Evolutionary conservation across 257 asterid genomes (phyloP), one percentile per base, ranked within the genome.

Genomic region (Paraleonurus japonicus): DNA sequence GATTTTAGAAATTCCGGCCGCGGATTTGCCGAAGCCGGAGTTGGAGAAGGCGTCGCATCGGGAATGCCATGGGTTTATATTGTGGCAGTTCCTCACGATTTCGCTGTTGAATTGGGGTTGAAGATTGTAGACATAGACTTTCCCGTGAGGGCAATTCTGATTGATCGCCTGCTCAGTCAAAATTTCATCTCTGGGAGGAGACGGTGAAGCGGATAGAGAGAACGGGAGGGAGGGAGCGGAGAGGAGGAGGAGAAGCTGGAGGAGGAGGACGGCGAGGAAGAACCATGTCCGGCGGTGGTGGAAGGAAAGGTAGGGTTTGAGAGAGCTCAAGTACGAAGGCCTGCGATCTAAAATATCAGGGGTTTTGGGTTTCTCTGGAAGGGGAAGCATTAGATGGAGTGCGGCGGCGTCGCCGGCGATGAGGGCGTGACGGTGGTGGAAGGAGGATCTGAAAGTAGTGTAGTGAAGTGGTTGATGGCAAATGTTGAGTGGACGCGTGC

Each of bases 21-120:
- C 88, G 33, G 90, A 79, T 3, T 47, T 73, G 0, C 97, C 97
- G 64, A 90, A 88, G 3, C 97, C 97, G 9, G 65, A 65, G 70
- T 88, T 88, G 10, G 96, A 83, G 9, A 90, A 73, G 7, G 90
- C 90, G 47, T 81, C 88, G 85, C 97, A 90, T 11, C 86, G 75
- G 4, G 90, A 82, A 0, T 75, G 58, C 92, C 96, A 90, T 0
- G 96, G 95, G 81, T 81, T 88, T 7, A 90, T 4, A 3, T 69
- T 43, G 3, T 75, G 61, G 79, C 97, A 90, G 23, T 88, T 86
- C 15, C 71, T 45, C 5, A 85, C 50, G 4, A 88, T 55, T 26
- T 84, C 87, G 32, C 83, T 0, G 82, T 88, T 90, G 69, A 90
- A 84, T 1, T 58, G 1, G 4, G 89, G 61, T 4, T 93, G 90